Evolutionary conservation across 768 basidiomycete species (phyloP), one percentile per base, ranked within the genome.

Genomic region (Hortiboletus flavorubellus): DNA sequence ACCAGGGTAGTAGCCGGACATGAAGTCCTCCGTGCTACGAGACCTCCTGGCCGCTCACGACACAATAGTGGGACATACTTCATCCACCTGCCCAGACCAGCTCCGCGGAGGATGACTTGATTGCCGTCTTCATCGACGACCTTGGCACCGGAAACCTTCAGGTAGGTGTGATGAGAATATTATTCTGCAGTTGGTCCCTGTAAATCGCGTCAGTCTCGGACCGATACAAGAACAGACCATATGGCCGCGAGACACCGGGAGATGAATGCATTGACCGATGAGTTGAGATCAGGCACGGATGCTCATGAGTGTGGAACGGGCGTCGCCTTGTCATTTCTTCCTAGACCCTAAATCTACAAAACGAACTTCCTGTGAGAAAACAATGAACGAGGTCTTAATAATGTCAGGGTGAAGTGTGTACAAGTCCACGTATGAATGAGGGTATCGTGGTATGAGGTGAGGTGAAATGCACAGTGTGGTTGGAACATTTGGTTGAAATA

Each of bases 31-130:
- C 86, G 86, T 85, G 68, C 84, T 87, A 53, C 29, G 30, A 18
- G 34, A 51, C 34, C 12, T 47, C 34, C 23, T 33, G 38, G 4
- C 18, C 18, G 41, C 34, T 52, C 31, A 33, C 33, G 26, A 66
- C 58, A 57, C 55, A 61, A 37, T 15, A 16, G 29, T 43, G 38
- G 44, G 50, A 79, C 88, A 69, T 64, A 90, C 89, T 85, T 89
- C 85, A 91, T 87, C 88, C 89, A 90, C 65, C 89, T 88, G 58
- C 88, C 89, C 21, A 91, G 73, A n/a, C 88, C 87, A 51, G 88
- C 88, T 21, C 89, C 89, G 43, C 84, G 75, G 50, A 88, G 76
- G 54, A 86, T 75, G 55, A 86, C 74, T 59, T 84, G 78, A 18
- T 82, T 75, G 38, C 78, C 82, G 37, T 80, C 67, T 48, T 76